A percentile compares a stretch with the other conserved stretches of the same genome.
Conservation (phyloP, 2,329 filamentous ascomycete species). For the Didymella pinodella region DNA sequence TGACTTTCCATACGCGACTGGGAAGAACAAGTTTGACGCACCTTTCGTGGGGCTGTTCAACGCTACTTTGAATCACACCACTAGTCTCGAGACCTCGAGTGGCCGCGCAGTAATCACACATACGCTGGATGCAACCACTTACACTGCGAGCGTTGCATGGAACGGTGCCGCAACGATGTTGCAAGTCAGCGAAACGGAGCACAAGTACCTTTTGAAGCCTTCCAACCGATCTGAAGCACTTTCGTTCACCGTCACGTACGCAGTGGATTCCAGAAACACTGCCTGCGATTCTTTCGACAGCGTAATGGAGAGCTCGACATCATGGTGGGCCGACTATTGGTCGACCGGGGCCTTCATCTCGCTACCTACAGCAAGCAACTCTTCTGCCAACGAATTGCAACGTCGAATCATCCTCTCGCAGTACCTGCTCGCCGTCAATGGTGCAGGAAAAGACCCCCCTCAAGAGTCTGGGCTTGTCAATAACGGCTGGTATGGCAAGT, state of each 20-base stretch:
- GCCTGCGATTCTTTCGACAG: slow-evolving; percentile 19
- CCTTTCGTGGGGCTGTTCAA: slow-evolving; percentile 64
- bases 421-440: slow-evolving; percentile 63
- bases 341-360: slow-evolving; percentile 62
- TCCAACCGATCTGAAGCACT: neutral
- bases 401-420: slow-evolving; percentile 63
- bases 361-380: slow-evolving; percentile 50
- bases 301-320: slow-evolving; percentile 44
- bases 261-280: neutral
- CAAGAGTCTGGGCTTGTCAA: slow-evolving; percentile 62
- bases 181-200: neutral
- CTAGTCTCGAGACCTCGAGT: slow-evolving; percentile 39
- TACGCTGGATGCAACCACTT: slow-evolving; percentile 6
- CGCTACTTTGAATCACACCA: slow-evolving; percentile 56
- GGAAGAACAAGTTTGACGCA: slow-evolving; percentile 62
- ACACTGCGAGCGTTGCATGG: slow-evolving; percentile 3
- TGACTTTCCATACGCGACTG: slow-evolving; percentile 61
- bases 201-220: slow-evolving; percentile 11
- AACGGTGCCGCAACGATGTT: neutral
- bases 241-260: slow-evolving; percentile 3
- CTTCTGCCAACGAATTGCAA: slow-evolving; percentile 60
- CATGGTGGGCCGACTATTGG: slow-evolving; percentile 62
- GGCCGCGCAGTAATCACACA: slow-evolving; percentile 2
- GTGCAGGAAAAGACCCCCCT: slow-evolving; percentile 58
- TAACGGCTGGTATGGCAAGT: slow-evolving; percentile 65